phyloP scores from a whole-genome alignment of 2,329 filamentous ascomycete genomes.

The Aspergillus sp. region DNA sequence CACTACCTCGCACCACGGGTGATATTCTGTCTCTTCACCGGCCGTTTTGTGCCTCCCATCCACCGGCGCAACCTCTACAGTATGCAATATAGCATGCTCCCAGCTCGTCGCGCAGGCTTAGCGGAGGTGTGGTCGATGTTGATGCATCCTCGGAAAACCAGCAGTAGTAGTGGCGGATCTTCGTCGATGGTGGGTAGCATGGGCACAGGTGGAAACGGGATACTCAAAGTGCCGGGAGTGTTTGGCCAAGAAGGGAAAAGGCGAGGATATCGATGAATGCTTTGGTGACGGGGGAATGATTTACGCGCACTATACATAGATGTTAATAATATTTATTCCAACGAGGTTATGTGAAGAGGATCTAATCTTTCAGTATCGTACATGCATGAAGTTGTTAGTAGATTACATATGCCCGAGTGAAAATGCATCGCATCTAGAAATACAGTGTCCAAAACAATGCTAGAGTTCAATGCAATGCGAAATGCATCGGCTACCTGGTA shows the following conservation, averaged over 20 bases:
- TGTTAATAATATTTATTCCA: neutral
- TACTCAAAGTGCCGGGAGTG: slow-evolving; percentile 32
- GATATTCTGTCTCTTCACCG: slow-evolving; percentile 80
- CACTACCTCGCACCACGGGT: slow-evolving; percentile 92
- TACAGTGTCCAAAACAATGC: neutral
- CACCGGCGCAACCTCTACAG: slow-evolving; percentile 93
- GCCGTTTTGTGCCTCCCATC: slow-evolving; percentile 90
- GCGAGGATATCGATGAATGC: slow-evolving; percentile 31
- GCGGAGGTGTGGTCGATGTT: slow-evolving; percentile 80
- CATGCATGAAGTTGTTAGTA: neutral
- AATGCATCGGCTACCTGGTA: too few species aligned
- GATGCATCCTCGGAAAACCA: slow-evolving; percentile 46
- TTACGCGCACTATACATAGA: neutral
- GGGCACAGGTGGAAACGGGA: slow-evolving; percentile 22
- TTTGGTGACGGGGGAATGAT: neutral
- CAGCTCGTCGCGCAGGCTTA: slow-evolving; percentile 74
- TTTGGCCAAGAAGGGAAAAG: slow-evolving; percentile 32
- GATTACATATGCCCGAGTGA: neutral
- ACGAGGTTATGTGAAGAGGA: neutral
- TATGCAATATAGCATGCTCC: slow-evolving; percentile 96
- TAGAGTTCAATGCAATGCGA: neutral
- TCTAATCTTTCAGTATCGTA: neutral
- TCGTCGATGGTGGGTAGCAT: slow-evolving; percentile 25
- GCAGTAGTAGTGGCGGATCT: slow-evolving; percentile 21
- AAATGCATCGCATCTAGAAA: neutral